A percentile compares a stretch with the other conserved stretches of the same genome.
phyloP scores from a whole-genome alignment of 2,329 filamentous ascomycete species.

The Keithomyces neogunnii region DNA sequence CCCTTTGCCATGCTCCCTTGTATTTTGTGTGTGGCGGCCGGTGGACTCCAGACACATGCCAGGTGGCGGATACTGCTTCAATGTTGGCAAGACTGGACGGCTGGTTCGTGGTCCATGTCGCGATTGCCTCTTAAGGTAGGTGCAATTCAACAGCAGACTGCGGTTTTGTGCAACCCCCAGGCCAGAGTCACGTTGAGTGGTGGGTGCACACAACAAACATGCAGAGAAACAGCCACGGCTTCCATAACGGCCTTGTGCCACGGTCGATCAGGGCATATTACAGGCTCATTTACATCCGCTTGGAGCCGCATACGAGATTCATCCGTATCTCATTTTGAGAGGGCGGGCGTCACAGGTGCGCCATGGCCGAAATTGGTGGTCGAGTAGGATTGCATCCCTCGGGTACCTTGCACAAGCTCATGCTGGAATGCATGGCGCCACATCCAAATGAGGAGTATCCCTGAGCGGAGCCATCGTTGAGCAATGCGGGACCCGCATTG shows the following conservation, averaged over 20 bases:
- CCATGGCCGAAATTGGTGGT: neutral
- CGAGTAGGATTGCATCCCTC: neutral
- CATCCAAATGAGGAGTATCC: neutral
- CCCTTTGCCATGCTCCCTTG: neutral
- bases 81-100: no score
- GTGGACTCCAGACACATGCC: no score
- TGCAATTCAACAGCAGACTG: no score
- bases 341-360: neutral
- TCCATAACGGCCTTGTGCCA: no score
- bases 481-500: no score
- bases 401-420: conserved; percentile 15
- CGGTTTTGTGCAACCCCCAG: no score
- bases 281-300: neutral
- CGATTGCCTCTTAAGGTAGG: no score
- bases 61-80: no score
- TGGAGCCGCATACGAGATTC: neutral
- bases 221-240: no score
- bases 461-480: neutral
- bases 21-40: neutral
- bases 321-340: conserved; percentile 5
- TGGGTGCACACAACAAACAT: no score
- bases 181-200: no score
- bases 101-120: no score
- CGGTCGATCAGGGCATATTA: neutral
- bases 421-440: neutral